Conservation (phyloP, 768 basidiomycete genomes). For the Auricularia sp. region DNA sequence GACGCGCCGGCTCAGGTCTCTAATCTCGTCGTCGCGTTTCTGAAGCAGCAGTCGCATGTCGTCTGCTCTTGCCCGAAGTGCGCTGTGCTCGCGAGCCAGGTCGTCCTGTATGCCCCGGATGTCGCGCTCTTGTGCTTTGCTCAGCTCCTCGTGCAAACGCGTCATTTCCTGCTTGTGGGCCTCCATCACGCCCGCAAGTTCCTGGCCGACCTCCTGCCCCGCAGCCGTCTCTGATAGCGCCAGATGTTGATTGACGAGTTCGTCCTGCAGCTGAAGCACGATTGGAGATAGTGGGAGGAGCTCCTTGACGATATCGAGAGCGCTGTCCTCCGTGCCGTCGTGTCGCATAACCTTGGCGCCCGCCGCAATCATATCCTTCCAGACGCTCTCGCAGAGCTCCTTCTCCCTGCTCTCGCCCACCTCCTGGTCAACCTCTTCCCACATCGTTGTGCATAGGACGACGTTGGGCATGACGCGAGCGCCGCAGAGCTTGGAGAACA, state of each 20-base stretch:
- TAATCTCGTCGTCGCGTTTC: too few relatives aligned
- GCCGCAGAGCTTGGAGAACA: conserved; percentile 5
- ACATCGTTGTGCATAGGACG: conserved; percentile 7
- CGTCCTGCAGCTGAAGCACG: conserved; percentile 36
- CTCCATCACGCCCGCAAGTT: conserved; percentile 36
- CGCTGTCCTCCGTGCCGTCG: conserved; percentile 9
- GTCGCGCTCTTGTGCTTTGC: conserved; percentile 7
- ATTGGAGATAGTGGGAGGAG: conserved; percentile 7
- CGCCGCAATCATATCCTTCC: conserved; percentile 12
- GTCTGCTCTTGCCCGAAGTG: too few relatives aligned
- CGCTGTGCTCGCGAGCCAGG: background rate
- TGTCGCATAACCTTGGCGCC: conserved; percentile 14
- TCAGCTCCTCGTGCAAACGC: conserved; percentile 25
- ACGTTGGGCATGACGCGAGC: conserved; percentile 3
- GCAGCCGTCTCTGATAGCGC: conserved; percentile 43
- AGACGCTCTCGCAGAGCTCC: conserved; percentile 12
- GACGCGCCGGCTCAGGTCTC: too few relatives aligned
- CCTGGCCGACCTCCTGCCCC: conserved; percentile 40
- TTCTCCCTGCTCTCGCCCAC: conserved; percentile 11
- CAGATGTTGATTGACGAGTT: conserved; percentile 40
- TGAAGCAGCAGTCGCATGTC: too few relatives aligned
- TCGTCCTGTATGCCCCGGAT: background rate
- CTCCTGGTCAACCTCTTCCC: conserved; percentile 8
- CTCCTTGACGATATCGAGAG: conserved; percentile 3
- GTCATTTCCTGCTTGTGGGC: conserved; percentile 39